Evolutionary conservation across 345 rosid species (phyloP), one percentile per base, ranked within the genome.

Genomic region (Kandelia obovata): DNA sequence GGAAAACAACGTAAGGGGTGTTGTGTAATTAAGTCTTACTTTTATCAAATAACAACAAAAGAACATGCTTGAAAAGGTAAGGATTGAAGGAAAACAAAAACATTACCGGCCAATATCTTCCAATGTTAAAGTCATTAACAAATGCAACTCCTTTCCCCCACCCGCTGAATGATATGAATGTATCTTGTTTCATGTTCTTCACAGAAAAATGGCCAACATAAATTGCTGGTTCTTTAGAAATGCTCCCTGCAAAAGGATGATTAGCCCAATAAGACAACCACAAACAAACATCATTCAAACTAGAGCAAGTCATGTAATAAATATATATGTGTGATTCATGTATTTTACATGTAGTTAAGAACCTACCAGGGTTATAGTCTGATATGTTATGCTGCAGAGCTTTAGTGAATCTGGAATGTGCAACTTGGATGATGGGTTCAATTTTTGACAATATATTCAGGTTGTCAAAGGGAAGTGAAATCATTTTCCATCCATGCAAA

Each of bases 71-170:
- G 47, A 17, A 35, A 16, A 74, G 62, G 26, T 11, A 25, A 17
- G 20, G 16, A 13, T 17, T 27, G 17, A 37, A 52, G 72, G 65
- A n/a, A 39, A 47, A 63, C 23, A 52, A 3, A 69, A 61, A 35
- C 28, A 71, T 63, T 82, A 94, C 97, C 70, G 89, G 98, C 98
- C 98, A 94, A 71, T 80, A 94, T 91, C 97, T 86, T 83, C 98
- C 95, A 0, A 91, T 70, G 83, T 88, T 94, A 77, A 94, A 88
- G 62, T 83, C 80, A 71, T 94, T 94, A 53, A 94, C 85, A 65
- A 71, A 86, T 46, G 89, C 93, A 77, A 91, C 70, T 62, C 96
- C 97, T 82, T 88, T 91, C 27, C 96, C 90, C 97, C 96, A 91
- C 64, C 95, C 92, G 0, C 55, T 74, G 78, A 94, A 83, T 39